A percentile compares a stretch with the other conserved stretches of the same genome.
phyloP scores from a whole-genome alignment of 1,284 basidiomycete species.

The Malassezia psittaci region DNA sequence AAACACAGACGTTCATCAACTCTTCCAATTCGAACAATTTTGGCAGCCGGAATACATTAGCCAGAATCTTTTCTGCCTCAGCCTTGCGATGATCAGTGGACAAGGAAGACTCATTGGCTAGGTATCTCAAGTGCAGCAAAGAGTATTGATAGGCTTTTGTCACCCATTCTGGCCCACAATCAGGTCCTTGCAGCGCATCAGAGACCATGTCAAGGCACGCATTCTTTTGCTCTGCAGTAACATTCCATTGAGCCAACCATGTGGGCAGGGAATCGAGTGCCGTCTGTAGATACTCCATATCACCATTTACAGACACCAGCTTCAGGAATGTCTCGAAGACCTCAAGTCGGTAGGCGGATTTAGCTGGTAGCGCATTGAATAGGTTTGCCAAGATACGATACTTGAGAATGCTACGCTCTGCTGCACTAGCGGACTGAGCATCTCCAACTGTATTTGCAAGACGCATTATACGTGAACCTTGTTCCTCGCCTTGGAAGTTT shows the following conservation, averaged over 20 bases:
- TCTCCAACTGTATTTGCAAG: slow-evolving; percentile 13
- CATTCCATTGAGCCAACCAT: slow-evolving; percentile 42
- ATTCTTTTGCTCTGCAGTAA: slow-evolving; percentile 26
- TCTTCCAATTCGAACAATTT: slow-evolving; percentile 43
- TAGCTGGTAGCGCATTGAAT: slow-evolving; percentile 36
- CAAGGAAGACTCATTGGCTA: slow-evolving; percentile 20
- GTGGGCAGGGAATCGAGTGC: slow-evolving; percentile 29
- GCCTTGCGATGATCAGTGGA: slow-evolving; percentile 14
- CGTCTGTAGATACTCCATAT: slow-evolving; percentile 36
- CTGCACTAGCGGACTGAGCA: background rate
- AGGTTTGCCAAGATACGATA: slow-evolving; percentile 41
- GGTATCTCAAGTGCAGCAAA: slow-evolving; percentile 37
- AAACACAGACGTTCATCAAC: slow-evolving; percentile 28
- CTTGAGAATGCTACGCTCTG: slow-evolving; percentile 9
- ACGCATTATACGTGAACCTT: slow-evolving; percentile 19
- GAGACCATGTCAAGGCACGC: slow-evolving; percentile 29
- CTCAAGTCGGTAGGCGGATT: slow-evolving; percentile 26
- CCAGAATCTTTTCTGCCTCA: slow-evolving; percentile 32
- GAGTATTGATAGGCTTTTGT: slow-evolving; percentile 35
- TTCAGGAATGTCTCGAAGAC: slow-evolving; percentile 33
- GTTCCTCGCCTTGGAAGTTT: slow-evolving; percentile 12
- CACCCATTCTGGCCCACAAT: slow-evolving; percentile 27
- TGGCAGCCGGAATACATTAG: slow-evolving; percentile 34
- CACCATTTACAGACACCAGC: slow-evolving; percentile 36
- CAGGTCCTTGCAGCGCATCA: slow-evolving; percentile 27